Base-by-base conservation (phyloP, 257 asterid species). In the Solanum rostratum region DNA sequence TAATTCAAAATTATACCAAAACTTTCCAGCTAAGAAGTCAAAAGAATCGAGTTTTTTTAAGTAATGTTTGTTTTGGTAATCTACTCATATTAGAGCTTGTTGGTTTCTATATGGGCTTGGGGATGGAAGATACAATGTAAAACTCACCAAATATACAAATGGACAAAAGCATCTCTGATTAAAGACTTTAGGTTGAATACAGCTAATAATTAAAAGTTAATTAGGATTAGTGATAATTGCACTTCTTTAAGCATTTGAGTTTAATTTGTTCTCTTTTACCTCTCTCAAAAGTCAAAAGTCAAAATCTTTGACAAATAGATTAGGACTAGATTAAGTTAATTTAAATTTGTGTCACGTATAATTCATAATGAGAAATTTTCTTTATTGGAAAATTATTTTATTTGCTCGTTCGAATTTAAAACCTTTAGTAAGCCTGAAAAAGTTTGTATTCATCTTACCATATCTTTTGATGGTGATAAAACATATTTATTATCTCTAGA, bases 381-480 rank as follows among this genome's bases (percentile, higher is more conserved):
- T 24, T 13, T 27, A 62, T 0, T 24, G 27, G 20, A 10, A 12
- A 2, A 24, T 22, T 60, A 5, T 13, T 63, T 59, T 1, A 0
- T 62, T 62, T 3, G 0, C 0, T 13, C 1, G 10, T 27, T 5
- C 1, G 0, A 27, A 27, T 0, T 27, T 0, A 0, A 63, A 27
- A 63, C 10, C 5, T 27, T 0, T 14, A 16, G 7, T 29, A 11
- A 62, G 12, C 0, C 5, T 12, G 10, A 2, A 27, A 27, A 27
- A 10, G 27, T 3, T n/a, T 8, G 1, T 10, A 54, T 54, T 2
- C 60, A 57, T 57, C 65, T n/a, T 8, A 16, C 2, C 57, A 52
- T 19, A 52, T 19, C 9, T 16, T 5, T 52, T 52, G 57, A 52
- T 52, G 2, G n/a, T 52, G 19, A 52, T 52, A 52, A 50, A 15